phyloP scores from a whole-genome alignment of 345 rosid genomes.

The Corymbia maculata region DNA sequence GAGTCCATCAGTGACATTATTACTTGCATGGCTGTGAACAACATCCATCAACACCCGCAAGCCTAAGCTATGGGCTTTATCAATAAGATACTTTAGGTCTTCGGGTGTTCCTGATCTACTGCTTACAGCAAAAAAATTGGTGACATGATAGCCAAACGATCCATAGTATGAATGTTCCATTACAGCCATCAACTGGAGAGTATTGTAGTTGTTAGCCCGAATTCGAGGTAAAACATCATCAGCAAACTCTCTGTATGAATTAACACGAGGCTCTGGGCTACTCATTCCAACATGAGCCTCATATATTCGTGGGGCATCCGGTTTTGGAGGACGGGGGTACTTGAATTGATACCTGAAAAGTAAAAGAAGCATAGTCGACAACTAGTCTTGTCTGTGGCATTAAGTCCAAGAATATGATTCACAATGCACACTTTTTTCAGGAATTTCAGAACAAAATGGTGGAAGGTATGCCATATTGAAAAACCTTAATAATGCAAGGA shows the following conservation, averaged over 20 bases:
- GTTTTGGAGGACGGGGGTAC: conserved; percentile 56
- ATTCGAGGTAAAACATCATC: conserved; percentile 70
- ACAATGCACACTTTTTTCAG: neutral
- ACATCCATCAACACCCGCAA: conserved; percentile 62
- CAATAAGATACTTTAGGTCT: conserved; percentile 74
- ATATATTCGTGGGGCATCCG: conserved; percentile 56
- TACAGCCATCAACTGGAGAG: conserved; percentile 71
- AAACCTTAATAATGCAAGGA: neutral
- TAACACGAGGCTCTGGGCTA: conserved; percentile 54
- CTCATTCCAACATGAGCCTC: conserved; percentile 93
- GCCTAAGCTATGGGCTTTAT: conserved; percentile 79
- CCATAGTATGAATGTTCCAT: conserved; percentile 84
- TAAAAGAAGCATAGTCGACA: neutral
- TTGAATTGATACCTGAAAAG: conserved; percentile 47
- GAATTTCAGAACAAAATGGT: neutral
- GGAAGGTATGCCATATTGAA: neutral
- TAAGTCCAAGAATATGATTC: neutral
- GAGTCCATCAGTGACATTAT: conserved; percentile 67
- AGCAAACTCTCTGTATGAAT: conserved; percentile 70
- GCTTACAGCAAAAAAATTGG: conserved; percentile 72
- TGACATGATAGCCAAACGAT: conserved; percentile 73
- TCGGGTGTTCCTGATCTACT: conserved; percentile 78
- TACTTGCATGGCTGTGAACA: conserved; percentile 76
- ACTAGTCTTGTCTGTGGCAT: neutral
- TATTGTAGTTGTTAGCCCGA: conserved; percentile 58